phyloP scores from a whole-genome alignment of 2,329 filamentous ascomycete species.

The Fusarium sp. region DNA sequence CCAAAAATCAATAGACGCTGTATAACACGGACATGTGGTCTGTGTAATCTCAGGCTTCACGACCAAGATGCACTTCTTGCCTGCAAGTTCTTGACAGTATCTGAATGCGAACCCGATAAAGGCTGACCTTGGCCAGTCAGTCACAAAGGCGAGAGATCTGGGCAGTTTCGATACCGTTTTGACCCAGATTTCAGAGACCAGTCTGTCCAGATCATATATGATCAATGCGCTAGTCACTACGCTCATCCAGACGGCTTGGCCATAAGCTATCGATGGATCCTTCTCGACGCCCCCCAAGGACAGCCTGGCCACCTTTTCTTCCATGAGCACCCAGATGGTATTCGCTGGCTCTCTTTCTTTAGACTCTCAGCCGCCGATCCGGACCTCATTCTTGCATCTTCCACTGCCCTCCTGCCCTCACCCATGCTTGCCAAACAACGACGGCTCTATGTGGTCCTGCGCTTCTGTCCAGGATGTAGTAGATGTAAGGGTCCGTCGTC shows the following conservation, averaged over 20 bases:
- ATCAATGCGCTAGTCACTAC: slow-evolving; percentile 25
- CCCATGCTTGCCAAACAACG: not conserved
- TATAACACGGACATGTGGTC: no score
- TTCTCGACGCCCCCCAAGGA: not conserved
- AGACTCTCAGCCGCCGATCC: not conserved
- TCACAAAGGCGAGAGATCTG: no score
- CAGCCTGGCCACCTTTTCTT: not conserved
- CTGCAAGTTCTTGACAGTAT: no score
- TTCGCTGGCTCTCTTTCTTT: not conserved
- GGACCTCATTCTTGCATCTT: not conserved
- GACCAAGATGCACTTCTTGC: no score
- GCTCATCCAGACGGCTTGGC: not conserved
- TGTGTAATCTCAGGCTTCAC: no score
- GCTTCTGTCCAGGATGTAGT: not conserved
- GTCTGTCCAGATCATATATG: no score
- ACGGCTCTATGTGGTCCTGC: not conserved
- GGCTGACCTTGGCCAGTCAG: no score
- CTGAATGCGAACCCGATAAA: no score
- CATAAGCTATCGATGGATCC: not conserved
- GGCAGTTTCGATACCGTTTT: no score
- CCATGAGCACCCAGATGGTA: not conserved
- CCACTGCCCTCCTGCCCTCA: not conserved
- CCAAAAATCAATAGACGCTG: no score
- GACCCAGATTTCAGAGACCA: no score
- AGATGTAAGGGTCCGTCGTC: not conserved